These are phyloP conservation scores for Capronia coronata DNA, from an alignment of 2,329 filamentous ascomycete genomes.

Conservation along the genomic window DNA sequence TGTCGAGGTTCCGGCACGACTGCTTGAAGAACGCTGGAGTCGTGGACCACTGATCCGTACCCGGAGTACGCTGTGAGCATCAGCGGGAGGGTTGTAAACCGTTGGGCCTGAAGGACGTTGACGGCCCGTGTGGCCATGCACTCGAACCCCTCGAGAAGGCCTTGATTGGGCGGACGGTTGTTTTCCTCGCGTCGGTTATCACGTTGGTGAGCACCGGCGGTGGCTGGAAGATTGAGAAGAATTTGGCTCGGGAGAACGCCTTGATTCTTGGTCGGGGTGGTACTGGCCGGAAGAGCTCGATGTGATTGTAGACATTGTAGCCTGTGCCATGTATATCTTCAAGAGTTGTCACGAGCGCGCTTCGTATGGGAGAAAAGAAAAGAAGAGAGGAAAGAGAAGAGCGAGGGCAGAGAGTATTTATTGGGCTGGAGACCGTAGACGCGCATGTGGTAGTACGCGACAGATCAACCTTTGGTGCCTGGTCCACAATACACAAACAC, in stretches of 20 bases:
- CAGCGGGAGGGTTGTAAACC: background rate
- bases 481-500: too few relatives aligned
- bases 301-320: slow-evolving; percentile 4
- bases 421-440: too few relatives aligned
- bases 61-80: slow-evolving; percentile 2
- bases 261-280: slow-evolving; percentile 2
- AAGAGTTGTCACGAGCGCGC: background rate
- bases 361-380: slow-evolving; percentile 3
- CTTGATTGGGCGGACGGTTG: background rate
- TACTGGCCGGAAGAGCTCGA: slow-evolving; percentile 4
- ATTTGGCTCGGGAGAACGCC: background rate
- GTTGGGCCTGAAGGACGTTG: background rate
- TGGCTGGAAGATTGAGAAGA: background rate
- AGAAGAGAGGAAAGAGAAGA: background rate
- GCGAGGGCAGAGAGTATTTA: too few relatives aligned
- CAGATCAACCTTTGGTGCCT: background rate
- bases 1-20: slow-evolving; percentile 1
- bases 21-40: background rate
- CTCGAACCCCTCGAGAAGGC: background rate
- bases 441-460: background rate
- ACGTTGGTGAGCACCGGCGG: background rate
- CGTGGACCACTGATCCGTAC: slow-evolving; percentile 1
- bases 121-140: background rate
- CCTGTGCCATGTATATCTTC: background rate
- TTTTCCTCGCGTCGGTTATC: background rate